Conservation (phyloP, 495 filamentous ascomycete genomes). For the Oidiodendron maius region DNA sequence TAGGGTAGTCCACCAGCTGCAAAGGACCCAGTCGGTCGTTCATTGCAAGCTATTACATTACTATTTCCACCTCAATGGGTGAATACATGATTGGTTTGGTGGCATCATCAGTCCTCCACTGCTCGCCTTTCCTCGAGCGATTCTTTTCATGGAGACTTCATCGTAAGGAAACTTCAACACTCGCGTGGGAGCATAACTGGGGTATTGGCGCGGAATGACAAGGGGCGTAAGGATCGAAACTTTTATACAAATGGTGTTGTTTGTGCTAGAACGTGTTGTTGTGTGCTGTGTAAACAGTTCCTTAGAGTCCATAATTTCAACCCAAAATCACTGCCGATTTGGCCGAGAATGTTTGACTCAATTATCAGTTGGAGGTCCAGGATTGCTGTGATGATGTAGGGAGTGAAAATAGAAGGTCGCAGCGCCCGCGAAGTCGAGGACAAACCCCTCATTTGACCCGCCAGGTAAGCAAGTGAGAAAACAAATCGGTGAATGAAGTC, state of each 20-base stretch:
- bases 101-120: background rate
- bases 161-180: background rate
- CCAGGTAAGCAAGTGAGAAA: background rate
- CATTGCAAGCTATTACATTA: background rate
- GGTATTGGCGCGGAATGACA: slow-evolving; percentile 1
- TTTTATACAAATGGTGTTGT: slow-evolving; percentile 1
- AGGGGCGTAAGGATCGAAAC: background rate
- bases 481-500: background rate
- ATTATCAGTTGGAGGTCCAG: background rate
- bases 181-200: background rate
- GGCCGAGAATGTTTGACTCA: background rate
- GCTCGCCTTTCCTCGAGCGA: background rate
- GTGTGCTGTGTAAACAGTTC: background rate
- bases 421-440: background rate
- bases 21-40: background rate
- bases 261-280: background rate
- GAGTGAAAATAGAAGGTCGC: background rate
- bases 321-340: background rate
- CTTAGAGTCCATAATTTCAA: background rate
- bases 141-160: background rate
- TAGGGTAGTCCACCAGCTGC: background rate
- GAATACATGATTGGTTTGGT: slow-evolving; percentile 1
- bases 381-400: background rate
- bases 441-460: background rate
- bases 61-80: background rate